Conservation (phyloP, 306 rosid genomes). For the Trichosanthes truncata region DNA sequence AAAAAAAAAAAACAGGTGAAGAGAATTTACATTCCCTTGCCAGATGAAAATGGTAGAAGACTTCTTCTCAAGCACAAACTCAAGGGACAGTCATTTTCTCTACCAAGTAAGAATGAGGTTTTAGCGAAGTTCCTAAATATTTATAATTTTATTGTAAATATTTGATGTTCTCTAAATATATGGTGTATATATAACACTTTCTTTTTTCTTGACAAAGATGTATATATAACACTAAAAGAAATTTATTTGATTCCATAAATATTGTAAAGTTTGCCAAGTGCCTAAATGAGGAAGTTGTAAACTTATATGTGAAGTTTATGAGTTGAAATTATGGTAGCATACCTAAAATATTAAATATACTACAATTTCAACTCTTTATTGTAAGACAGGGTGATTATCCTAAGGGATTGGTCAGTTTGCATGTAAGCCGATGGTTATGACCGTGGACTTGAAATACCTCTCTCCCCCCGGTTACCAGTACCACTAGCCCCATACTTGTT, state of each 20-base stretch:
- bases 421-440: not conserved
- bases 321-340: not conserved
- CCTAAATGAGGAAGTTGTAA: not conserved
- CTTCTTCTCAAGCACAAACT: conserved; percentile 68
- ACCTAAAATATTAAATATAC: not conserved
- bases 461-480: not conserved
- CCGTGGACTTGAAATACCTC: not conserved
- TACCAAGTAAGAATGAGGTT: conserved; percentile 63
- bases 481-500: not conserved
- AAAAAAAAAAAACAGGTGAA: conserved; percentile 48
- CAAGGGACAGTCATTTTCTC: conserved; percentile 89
- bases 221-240: not conserved
- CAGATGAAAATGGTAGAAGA: conserved; percentile 65
- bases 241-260: not conserved
- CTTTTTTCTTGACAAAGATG: not conserved
- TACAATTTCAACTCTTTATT: not conserved
- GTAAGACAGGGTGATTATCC: not conserved
- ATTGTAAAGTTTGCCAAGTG: not conserved
- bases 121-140: not conserved
- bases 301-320: not conserved
- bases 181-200: not conserved
- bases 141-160: not conserved
- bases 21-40: conserved; percentile 85
- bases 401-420: not conserved
- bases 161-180: not conserved